A percentile compares a stretch with the other conserved stretches of the same genome.
Conservation (phyloP, 2,329 filamentous ascomycete genomes). For the Epichloe sylvatica region DNA sequence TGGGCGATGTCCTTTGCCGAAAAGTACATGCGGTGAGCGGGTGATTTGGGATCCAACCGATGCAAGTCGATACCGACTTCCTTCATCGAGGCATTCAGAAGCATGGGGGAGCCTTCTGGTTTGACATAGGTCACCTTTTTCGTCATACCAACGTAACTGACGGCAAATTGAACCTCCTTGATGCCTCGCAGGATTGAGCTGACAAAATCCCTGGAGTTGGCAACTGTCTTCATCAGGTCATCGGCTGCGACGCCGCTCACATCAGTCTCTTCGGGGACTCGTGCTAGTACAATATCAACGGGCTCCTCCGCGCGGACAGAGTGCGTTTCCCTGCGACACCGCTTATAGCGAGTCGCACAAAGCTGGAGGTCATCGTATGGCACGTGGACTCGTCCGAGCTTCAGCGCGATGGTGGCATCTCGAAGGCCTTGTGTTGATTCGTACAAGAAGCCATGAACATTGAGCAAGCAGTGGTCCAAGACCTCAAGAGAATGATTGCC, state of each 20-base stretch:
- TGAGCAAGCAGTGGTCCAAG: constrained; percentile 74
- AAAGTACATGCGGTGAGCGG: constrained; percentile 97
- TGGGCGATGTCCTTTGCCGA: constrained; percentile 84
- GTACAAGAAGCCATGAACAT: constrained; percentile 82
- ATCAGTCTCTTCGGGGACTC: constrained; percentile 62
- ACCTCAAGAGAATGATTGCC: constrained; percentile 76
- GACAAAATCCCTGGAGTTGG: constrained; percentile 84
- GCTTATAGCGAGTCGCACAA: constrained; percentile 44
- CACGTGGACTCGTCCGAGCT: constrained; percentile 78
- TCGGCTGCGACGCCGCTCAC: constrained; percentile 51
- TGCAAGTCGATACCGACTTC: constrained; percentile 90
- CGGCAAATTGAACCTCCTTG: constrained; percentile 89
- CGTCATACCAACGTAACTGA: constrained; percentile 79
- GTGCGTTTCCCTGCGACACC: constrained; percentile 24
- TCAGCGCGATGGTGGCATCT: constrained; percentile 80
- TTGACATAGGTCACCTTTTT: constrained; percentile 61
- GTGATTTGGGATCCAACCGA: constrained; percentile 79
- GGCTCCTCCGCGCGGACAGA: constrained; percentile 26
- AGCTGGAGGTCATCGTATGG: constrained; percentile 73
- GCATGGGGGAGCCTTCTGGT: constrained; percentile 55
- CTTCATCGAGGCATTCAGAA: constrained; percentile 85
- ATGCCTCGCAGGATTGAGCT: constrained; percentile 83
- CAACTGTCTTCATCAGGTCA: constrained; percentile 65
- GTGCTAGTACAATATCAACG: constrained; percentile 51
- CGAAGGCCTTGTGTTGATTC: constrained; percentile 73